These are phyloP conservation scores for Cornus controversa DNA, from an alignment of 148 eudicot genomes.

Conservation along the genomic window DNA sequence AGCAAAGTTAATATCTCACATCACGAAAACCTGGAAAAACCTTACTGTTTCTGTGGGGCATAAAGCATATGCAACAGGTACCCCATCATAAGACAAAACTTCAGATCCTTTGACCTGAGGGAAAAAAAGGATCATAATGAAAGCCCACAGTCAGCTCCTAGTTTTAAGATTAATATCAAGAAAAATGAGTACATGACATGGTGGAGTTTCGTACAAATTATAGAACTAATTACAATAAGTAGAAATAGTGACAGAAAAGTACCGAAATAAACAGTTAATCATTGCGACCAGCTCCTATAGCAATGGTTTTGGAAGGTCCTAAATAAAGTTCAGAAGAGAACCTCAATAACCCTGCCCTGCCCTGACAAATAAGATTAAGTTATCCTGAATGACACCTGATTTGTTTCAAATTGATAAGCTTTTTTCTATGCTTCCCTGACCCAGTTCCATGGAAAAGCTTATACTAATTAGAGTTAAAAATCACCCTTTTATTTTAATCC, in stretches of 20 bases:
- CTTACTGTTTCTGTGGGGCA: slow-evolving; percentile 84
- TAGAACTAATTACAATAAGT: background rate
- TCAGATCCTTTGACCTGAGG: slow-evolving; percentile 91
- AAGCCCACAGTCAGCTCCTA: background rate
- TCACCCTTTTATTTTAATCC: no score
- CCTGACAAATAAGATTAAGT: no score
- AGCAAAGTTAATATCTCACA: background rate
- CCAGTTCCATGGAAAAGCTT: no score
- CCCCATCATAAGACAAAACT: slow-evolving; percentile 54
- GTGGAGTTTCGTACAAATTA: background rate
- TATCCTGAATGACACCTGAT: no score
- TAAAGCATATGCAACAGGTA: slow-evolving; percentile 79
- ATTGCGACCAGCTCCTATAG: no score
- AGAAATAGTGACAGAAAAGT: background rate
- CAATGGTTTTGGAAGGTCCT: no score
- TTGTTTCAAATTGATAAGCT: no score
- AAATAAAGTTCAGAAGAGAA: no score
- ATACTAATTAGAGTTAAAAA: no score
- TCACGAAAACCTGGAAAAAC: slow-evolving; percentile 1
- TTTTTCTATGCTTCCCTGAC: no score
- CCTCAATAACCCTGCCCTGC: no score
- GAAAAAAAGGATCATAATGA: background rate
- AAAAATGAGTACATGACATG: background rate
- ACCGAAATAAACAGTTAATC: background rate
- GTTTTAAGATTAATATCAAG: background rate